These are phyloP conservation scores for Aspergillus oerlinghausenensis DNA, from an alignment of 2,329 filamentous ascomycete genomes.

Conservation along the genomic window DNA sequence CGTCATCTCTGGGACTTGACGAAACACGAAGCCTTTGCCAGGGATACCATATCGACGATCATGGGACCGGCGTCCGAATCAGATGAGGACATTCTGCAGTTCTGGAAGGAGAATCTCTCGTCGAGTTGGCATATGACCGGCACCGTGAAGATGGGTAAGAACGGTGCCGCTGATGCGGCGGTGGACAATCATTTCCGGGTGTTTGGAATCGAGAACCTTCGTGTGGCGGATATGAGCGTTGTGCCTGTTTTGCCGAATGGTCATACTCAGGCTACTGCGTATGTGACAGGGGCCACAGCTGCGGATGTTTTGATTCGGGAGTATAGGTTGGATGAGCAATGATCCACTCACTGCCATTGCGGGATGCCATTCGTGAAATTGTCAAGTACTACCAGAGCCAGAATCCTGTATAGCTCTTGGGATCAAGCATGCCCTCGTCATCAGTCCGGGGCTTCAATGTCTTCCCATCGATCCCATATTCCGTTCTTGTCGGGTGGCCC, in stretches of 20 bases:
- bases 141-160: constrained; percentile 54
- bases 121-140: constrained; percentile 55
- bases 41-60: constrained; percentile 41
- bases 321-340: constrained; percentile 23
- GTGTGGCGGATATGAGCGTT: constrained; percentile 44
- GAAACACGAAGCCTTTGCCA: constrained; percentile 42
- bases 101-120: constrained; percentile 42
- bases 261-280: constrained; percentile 52
- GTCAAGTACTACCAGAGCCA: no score
- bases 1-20: constrained; percentile 42
- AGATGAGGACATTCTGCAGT: constrained; percentile 51
- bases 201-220: constrained; percentile 34
- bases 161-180: constrained; percentile 39
- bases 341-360: no score
- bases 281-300: constrained; percentile 49
- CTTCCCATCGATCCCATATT: no score
- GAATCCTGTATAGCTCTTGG: no score
- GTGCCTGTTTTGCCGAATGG: constrained; percentile 41
- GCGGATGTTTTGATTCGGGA: constrained; percentile 49
- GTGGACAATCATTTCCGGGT: constrained; percentile 45
- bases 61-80: constrained; percentile 44
- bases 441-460: no score
- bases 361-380: no score
- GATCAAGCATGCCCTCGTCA: no score
- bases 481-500: no score